phyloP scores from a whole-genome alignment of 179 eudicot genomes.

The Drosera spatulata region DNA sequence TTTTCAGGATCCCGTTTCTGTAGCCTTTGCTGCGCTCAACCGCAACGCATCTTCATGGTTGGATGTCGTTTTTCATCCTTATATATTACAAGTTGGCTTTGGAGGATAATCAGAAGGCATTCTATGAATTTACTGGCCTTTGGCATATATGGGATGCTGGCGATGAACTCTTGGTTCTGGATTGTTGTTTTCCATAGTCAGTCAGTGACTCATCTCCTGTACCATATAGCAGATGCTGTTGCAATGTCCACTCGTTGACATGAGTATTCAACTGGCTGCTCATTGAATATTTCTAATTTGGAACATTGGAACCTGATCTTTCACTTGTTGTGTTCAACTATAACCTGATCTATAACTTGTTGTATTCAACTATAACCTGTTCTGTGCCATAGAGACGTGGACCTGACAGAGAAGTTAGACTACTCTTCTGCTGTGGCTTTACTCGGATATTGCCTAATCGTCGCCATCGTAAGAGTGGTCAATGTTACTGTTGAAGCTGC shows the following conservation, averaged over 20 bases:
- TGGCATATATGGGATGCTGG: constrained; percentile 64
- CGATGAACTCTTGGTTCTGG: constrained; percentile 94
- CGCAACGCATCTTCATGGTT: constrained; percentile 89
- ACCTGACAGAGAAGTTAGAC: constrained; percentile 65
- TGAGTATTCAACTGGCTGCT: too few species aligned
- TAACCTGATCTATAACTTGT: too few species aligned
- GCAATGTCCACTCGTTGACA: too few species aligned
- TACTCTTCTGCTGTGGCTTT: constrained; percentile 61
- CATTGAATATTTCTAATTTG: too few species aligned
- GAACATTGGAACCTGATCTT: too few species aligned
- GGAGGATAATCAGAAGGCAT: constrained; percentile 39
- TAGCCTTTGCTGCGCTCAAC: constrained; percentile 67
- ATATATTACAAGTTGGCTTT: constrained; percentile 60
- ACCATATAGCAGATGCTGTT: too few species aligned
- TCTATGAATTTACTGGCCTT: constrained; percentile 55
- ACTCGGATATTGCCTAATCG: constrained; percentile 55
- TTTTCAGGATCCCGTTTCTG: constrained; percentile 78
- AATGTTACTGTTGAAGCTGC: constrained; percentile 47
- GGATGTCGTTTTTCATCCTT: constrained; percentile 70
- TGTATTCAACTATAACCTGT: neutral
- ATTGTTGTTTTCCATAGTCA: constrained; percentile 70
- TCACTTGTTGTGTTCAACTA: too few species aligned
- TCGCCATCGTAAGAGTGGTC: constrained; percentile 58
- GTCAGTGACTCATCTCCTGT: constrained; percentile 26
- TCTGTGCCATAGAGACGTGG: constrained; percentile 53